These are phyloP conservation scores for Ramalina peruviana DNA, from an alignment of 495 filamentous ascomycete genomes.

Conservation along the genomic window DNA sequence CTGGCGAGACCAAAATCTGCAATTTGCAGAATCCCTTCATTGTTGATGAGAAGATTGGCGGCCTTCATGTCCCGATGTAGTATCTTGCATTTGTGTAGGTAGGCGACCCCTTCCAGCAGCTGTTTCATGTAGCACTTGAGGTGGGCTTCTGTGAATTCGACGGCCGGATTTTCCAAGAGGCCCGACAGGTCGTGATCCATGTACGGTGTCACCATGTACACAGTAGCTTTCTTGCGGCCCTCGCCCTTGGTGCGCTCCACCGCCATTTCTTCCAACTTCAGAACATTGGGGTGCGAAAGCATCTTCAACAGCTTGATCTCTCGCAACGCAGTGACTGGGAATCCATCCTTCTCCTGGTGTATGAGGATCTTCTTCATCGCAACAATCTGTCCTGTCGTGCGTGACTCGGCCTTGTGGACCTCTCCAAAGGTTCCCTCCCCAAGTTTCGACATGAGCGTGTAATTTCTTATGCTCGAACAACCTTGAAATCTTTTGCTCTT, in stretches of 20 bases:
- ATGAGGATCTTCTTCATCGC: slow-evolving; percentile 94
- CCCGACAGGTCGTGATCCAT: slow-evolving; percentile 98
- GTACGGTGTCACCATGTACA: slow-evolving; percentile 98
- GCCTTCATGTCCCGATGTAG: slow-evolving; percentile 98
- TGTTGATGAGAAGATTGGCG: slow-evolving; percentile 93
- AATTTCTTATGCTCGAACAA: slow-evolving; percentile 77
- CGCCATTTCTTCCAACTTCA: slow-evolving; percentile 89
- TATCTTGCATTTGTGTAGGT: slow-evolving; percentile 81
- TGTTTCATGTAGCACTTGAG: slow-evolving; percentile 98
- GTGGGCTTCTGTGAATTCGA: slow-evolving; percentile 72
- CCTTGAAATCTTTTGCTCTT: slow-evolving; percentile 50
- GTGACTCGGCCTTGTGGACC: slow-evolving; percentile 78
- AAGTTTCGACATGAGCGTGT: slow-evolving; percentile 79
- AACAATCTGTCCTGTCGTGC: slow-evolving; percentile 54
- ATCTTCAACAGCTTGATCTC: slow-evolving; percentile 97
- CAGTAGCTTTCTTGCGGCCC: slow-evolving; percentile 59
- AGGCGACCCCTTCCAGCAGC: slow-evolving; percentile 74
- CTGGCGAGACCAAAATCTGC: slow-evolving; percentile 93
- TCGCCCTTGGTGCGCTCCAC: slow-evolving; percentile 68
- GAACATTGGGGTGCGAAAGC: slow-evolving; percentile 75
- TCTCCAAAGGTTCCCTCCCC: slow-evolving; percentile 98
- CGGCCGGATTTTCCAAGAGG: slow-evolving; percentile 83
- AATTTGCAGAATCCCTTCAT: slow-evolving; percentile 85
- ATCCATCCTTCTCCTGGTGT: slow-evolving; percentile 95
- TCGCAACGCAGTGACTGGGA: slow-evolving; percentile 90